Base-by-base conservation (phyloP, 2,329 filamentous ascomycete species). In the Talaromyces albobiverticillius region DNA sequence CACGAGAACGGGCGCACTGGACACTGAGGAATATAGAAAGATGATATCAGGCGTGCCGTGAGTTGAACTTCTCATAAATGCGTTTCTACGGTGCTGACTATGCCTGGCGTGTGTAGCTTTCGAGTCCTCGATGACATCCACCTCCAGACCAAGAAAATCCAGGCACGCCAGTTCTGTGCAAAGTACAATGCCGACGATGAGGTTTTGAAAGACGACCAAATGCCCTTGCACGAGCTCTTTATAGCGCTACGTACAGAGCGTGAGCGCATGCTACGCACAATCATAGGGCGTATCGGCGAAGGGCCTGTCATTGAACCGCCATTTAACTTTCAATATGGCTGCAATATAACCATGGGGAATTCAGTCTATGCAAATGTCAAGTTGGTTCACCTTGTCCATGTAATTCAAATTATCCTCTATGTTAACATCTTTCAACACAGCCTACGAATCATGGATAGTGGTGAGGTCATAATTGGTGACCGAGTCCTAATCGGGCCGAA, bases 241-340 rank as follows among this genome's bases (percentile, higher is more conserved):
- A 48, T 34, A 36, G 29, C 9, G 13, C 50, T 58, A 9, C 47
- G 57, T 13, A 54, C 47, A 36, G 40, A 41, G 25, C 57, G 57
- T 14, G 57, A 57, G 51, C 36, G 46, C 26, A 32, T 58, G 41
- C 25, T 59, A 16, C 56, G 56, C 18, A 56, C 55, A 25, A 55
- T 60, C 18, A 32, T 60, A 13, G 59, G 59, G 7, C 26, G 29
- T 36, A 26, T 59, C n/a, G 57, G 57, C 6, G 36, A 51, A 23
- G 29, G 31, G 6, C 50, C 52, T 11, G 54, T 79, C 60, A 78
- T 87, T 51, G 84, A 87, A 63, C 79, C 84, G 0, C 82, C 84
- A 0, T 72, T 87, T 52, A 73, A 73, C 50, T 74, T 86, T 32
- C 83, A 87, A 63, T 87, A 87, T 57, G 85, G 84, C 3, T 84